These are phyloP conservation scores for Solanum dulcamara DNA, from an alignment of 257 asterid genomes.

Conservation along the genomic window DNA sequence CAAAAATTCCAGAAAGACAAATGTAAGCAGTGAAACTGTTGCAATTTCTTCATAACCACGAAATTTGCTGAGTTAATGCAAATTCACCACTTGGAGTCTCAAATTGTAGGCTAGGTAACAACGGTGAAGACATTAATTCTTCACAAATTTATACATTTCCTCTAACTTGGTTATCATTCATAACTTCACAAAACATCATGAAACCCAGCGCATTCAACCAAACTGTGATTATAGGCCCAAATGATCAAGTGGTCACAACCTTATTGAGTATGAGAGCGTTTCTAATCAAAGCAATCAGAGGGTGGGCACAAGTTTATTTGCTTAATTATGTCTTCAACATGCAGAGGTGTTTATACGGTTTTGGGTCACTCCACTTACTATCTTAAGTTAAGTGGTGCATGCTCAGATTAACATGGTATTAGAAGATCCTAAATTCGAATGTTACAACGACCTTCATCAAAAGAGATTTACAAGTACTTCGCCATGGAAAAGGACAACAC, in stretches of 20 bases:
- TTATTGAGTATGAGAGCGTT: not conserved
- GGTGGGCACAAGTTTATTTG: not conserved
- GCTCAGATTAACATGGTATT: not conserved
- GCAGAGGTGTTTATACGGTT: not conserved
- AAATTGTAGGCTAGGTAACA: not conserved
- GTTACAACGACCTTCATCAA: not conserved
- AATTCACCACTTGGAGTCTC: not conserved
- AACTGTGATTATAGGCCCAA: not conserved
- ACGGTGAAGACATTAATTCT: not conserved
- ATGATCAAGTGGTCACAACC: not conserved
- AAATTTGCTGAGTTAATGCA: not conserved
- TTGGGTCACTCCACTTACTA: not conserved
- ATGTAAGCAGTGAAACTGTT: not conserved
- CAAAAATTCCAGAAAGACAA: not conserved
- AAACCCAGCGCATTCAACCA: not conserved
- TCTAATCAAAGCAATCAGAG: not conserved
- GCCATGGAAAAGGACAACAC: not conserved
- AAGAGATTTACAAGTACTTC: constrained; percentile 8
- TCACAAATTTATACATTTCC: not conserved
- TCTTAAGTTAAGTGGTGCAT: not conserved
- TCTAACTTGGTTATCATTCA: not conserved
- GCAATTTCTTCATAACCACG: not conserved
- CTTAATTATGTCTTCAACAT: not conserved
- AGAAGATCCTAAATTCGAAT: not conserved
- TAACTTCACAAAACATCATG: not conserved